phyloP scores from a whole-genome alignment of 176 grass and related monocot species.

The Bothriochloa decipiens region DNA sequence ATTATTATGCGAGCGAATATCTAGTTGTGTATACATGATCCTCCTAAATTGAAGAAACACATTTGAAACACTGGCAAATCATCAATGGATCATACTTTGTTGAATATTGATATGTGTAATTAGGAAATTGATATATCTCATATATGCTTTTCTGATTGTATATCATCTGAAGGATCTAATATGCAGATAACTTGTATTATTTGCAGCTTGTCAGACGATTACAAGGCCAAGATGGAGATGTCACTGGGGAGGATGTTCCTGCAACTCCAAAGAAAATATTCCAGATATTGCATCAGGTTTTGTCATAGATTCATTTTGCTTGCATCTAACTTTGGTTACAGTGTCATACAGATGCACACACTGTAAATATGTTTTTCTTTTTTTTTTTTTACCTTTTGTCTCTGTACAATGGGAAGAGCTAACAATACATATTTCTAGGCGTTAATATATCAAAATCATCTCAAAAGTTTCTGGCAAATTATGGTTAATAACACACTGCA shows the following conservation, averaged over 20 bases:
- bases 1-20: neutral
- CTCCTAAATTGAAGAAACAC: constrained; percentile 18
- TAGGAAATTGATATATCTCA: constrained; percentile 4
- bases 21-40: neutral
- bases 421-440: too few species aligned
- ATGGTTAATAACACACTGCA: neutral
- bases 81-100: constrained; percentile 15
- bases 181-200: constrained; percentile 23
- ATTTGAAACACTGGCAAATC: neutral
- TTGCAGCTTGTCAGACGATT: constrained; percentile 94
- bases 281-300: too few species aligned
- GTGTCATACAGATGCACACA: too few species aligned
- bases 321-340: too few species aligned
- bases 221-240: constrained; percentile 94
- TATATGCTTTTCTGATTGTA: constrained; percentile 21
- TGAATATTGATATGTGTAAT: neutral
- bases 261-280: constrained; percentile 94
- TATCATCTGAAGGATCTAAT: constrained; percentile 30
- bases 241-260: constrained; percentile 80
- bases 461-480: constrained; percentile 16
- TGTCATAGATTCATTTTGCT: too few species aligned
- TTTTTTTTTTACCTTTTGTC: too few species aligned
- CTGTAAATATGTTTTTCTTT: too few species aligned
- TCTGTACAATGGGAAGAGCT: too few species aligned
- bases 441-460: neutral